Evolutionary conservation across 2,329 filamentous ascomycete genomes (phyloP), one percentile per base, ranked within the genome.

Genomic region (Aureobasidium sp.): DNA sequence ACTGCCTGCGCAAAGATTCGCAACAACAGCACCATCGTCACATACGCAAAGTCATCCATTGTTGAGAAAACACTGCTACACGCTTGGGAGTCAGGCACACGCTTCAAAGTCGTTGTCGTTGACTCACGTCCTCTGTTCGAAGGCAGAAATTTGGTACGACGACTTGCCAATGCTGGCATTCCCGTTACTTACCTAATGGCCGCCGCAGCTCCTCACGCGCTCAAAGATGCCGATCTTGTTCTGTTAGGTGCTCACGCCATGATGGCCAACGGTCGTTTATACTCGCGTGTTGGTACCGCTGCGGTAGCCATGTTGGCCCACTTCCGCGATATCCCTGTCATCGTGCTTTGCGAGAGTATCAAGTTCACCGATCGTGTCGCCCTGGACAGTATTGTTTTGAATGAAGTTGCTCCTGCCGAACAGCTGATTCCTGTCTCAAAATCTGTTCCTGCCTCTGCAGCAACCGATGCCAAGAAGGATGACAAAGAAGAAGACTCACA

Each of bases 361-460:
- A 99, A 97, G 76, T 97, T 97, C 73, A 89, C 94, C 70, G 87
- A 91, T 68, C 87, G 91, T 63, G 90, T 97, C 12, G 89, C 91
- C 7, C 85, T 95, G 15, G 94, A 97, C 76, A 93, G 91, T 27
- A 90, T 97, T 67, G 93, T 94, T 46, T 87, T 91, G 70, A 99
- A 99, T 74, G 94, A 99, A 78, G 87, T 97, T 65, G 91, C 85
- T 76, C 82, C 92, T 73, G 70, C 90, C 75, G 84, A 88, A 74
- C 81, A 90, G 76, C 76, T 89, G 12, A 69, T 80, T 56, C 27
- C 72, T 55, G 17, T 17, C 12, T 56, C 53, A n/a, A 42, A 41
- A 12, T 47, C 51, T 15, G 34, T 41, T 15, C 17, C 34, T 15
- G 17, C 51, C 2, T 37, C 58, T 13, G 62, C 51, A 4, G 42